Evolutionary conservation across 495 filamentous ascomycete genomes (phyloP), one percentile per base, ranked within the genome.

Genomic region (Cenococcum geophilum): DNA sequence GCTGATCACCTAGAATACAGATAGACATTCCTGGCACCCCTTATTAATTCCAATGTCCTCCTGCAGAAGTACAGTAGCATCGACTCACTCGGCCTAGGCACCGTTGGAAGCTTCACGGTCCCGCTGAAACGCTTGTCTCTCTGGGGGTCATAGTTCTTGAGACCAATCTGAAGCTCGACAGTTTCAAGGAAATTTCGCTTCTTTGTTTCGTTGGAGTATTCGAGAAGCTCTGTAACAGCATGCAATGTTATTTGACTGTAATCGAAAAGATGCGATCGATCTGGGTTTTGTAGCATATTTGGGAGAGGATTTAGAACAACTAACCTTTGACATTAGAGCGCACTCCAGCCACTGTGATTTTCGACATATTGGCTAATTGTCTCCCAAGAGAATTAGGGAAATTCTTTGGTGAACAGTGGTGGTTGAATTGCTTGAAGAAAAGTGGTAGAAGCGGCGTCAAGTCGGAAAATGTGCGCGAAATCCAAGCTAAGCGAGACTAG

Each of bases 101-200:
- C 80, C 66, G 81, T 79, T 52, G 92, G 91, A 62, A 97, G 88
- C 81, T 86, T 88, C 81, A 98, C 89, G 75, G 95, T 97, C 79
- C 93, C 93, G 49, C 89, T 93, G 90, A 98, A 98, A 92, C 93
- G 93, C 91, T 98, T 98, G 82, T 98, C 93, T 88, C 92, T 91
- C 84, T 97, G 92, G 74, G 93, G 93, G 74, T 98, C 93, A 83
- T 98, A 98, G 88, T 98, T 98, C 89, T 98, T 98, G 75, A 98
- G 87, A 74, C 93, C 93, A 83, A 98, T 96, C 79, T 97, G 92
- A 73, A 97, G 89, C 73, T 86, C 84, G 75, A 88, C 86, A 73
- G 91, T 95, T 83, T 95, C 91, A 79, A 96, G 85, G 84, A 97
- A 98, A 85, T 97, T 97, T 64, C 93, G 82, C 88, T 98, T 98